A percentile compares a stretch with the other conserved stretches of the same genome.
Conservation (phyloP, 2,329 filamentous ascomycete species). For the Monilinia laxa region DNA sequence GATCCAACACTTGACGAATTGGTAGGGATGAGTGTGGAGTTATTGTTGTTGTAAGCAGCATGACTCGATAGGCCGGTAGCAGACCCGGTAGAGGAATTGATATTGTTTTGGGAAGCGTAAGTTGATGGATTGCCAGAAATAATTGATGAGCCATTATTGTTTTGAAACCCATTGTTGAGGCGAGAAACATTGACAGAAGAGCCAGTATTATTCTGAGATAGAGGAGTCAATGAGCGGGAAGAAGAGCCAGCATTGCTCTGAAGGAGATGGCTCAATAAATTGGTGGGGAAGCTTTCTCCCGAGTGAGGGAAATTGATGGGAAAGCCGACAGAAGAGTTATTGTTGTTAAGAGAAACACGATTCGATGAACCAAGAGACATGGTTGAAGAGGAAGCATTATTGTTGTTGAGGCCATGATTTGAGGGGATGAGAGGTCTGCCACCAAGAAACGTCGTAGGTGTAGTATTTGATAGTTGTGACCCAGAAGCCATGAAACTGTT, state of each 20-base stretch:
- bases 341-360: neutral
- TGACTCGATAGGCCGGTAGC: neutral
- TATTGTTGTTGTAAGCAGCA: neutral
- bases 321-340: neutral
- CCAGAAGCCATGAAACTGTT: neutral
- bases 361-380: neutral
- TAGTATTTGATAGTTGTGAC: neutral
- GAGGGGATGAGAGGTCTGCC: neutral
- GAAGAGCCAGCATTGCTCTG: neutral
- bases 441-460: neutral
- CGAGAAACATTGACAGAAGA: neutral
- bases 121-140: neutral
- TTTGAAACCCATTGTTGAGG: slow-evolving; percentile 5
- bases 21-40: neutral
- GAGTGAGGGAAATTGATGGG: neutral
- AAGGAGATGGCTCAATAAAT: neutral
- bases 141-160: neutral
- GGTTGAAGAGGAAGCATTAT: neutral
- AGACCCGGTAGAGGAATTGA: neutral
- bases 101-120: neutral
- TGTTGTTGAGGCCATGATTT: neutral
- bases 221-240: neutral
- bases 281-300: neutral
- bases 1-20: slow-evolving; percentile 2
- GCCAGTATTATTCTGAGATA: neutral